Evolutionary conservation across 805 yeast species (phyloP).

Genomic region (Yarrowia bubula): DNA sequence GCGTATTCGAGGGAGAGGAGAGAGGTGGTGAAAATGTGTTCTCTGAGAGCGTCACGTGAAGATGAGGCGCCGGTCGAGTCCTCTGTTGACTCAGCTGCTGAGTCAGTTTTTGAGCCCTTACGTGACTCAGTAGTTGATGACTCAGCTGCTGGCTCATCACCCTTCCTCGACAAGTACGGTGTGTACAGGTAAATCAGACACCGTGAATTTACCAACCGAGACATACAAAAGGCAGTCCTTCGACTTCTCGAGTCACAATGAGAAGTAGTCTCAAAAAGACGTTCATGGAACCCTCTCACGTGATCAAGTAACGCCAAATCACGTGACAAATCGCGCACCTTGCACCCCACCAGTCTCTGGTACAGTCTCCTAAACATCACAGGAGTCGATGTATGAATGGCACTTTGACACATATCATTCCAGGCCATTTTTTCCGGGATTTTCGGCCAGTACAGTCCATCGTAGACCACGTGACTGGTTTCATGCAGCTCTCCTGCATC

Average conservation of each 20-base stretch:
- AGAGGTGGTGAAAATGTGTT: slow-evolving; percentile 6
- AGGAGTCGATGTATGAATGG: not conserved
- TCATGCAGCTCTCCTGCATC: not conserved
- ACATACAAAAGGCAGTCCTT: slow-evolving; percentile 15
- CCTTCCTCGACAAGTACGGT: slow-evolving; percentile 1
- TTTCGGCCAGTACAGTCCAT: slow-evolving; percentile 14
- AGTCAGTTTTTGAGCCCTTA: not conserved
- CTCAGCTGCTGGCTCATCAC: not conserved
- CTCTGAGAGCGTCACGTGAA: slow-evolving; percentile 1
- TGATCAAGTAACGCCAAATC: slow-evolving; percentile 3
- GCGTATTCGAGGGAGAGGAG: slow-evolving; percentile 12
- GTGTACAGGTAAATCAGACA: slow-evolving; percentile 21
- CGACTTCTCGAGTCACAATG: not conserved
- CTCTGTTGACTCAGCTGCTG: too few relatives aligned
- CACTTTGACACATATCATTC: slow-evolving; percentile 24
- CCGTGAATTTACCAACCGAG: slow-evolving; percentile 17
- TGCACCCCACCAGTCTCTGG: slow-evolving; percentile 1
- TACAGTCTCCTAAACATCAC: slow-evolving; percentile 13
- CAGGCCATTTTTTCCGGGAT: slow-evolving; percentile 16
- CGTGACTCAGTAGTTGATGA: not conserved
- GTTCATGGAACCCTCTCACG: slow-evolving; percentile 11
- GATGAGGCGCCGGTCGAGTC: too few relatives aligned
- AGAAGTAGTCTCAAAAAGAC: not conserved
- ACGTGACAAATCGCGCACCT: not conserved
- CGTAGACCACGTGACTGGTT: slow-evolving; percentile 1